A percentile compares a stretch with the other conserved stretches of the same genome.
Conservation (phyloP, 2,329 filamentous ascomycete genomes). For the Microthyrium microscopicum region DNA sequence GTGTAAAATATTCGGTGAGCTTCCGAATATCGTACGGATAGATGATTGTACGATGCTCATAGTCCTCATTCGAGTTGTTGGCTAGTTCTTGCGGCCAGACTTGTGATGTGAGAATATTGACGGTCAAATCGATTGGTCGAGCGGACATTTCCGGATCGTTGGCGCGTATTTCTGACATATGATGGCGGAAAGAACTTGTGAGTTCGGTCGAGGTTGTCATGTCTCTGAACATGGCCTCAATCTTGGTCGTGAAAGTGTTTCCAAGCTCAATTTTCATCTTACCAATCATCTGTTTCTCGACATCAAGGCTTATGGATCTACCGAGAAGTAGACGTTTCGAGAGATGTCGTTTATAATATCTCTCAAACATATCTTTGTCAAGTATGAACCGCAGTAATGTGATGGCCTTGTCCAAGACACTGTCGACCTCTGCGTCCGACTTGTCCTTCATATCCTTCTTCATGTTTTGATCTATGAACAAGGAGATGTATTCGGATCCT, state of each 20-base stretch:
- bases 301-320: constrained; percentile 79
- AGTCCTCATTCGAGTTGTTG: constrained; percentile 38
- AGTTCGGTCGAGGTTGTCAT: constrained; percentile 79
- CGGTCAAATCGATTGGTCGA: constrained; percentile 60
- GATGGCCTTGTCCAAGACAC: constrained; percentile 75
- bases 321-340: constrained; percentile 73
- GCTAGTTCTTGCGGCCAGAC: constrained; percentile 91
- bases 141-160: constrained; percentile 35
- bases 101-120: constrained; percentile 80
- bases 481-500: constrained; percentile 79
- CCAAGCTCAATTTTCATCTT: constrained; percentile 96
- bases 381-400: constrained; percentile 71
- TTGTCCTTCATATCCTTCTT: constrained; percentile 89
- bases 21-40: constrained; percentile 60
- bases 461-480: constrained; percentile 93
- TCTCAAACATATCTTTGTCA: constrained; percentile 89
- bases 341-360: constrained; percentile 95
- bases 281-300: constrained; percentile 87
- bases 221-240: constrained; percentile 97
- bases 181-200: constrained; percentile 42
- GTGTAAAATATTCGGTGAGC: constrained; percentile 70
- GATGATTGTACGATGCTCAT: constrained; percentile 38
- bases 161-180: constrained; percentile 56
- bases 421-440: constrained; percentile 73
- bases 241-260: constrained; percentile 79